Conservation (phyloP, 1,139 yeast genomes). For the Petasospora rhodanensis region DNA sequence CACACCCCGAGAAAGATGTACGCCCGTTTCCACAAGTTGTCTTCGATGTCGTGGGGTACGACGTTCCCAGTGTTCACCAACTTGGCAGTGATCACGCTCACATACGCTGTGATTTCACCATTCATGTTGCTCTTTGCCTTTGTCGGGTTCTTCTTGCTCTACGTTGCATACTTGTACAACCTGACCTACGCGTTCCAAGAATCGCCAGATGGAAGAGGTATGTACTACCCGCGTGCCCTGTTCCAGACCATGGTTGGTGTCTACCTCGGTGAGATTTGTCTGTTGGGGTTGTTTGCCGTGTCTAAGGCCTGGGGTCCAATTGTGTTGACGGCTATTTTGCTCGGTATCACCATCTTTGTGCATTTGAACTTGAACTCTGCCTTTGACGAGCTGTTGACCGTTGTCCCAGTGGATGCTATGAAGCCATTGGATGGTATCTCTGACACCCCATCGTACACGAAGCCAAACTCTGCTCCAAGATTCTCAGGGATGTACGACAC, state of each 20-base stretch:
- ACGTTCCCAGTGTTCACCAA: conserved; percentile 80
- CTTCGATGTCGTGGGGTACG: conserved; percentile 80
- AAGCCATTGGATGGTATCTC: conserved; percentile 57
- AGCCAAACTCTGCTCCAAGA: conserved; percentile 5
- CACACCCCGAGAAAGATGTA: conserved; percentile 84
- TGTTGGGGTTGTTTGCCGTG: conserved; percentile 80
- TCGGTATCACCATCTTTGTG: conserved; percentile 59
- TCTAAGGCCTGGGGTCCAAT: conserved; percentile 96
- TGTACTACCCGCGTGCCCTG: conserved; percentile 81
- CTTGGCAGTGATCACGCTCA: conserved; percentile 72
- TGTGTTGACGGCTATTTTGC: conserved; percentile 62
- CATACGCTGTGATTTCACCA: conserved; percentile 83
- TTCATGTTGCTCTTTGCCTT: conserved; percentile 65
- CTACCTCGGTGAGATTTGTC: conserved; percentile 80
- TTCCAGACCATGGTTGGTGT: conserved; percentile 86
- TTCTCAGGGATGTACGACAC: conserved; percentile 8
- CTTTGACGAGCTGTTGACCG: conserved; percentile 54
- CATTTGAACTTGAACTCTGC: conserved; percentile 61
- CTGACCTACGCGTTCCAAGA: conserved; percentile 66
- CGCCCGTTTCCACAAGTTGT: conserved; percentile 61
- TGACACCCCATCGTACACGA: conserved; percentile 49
- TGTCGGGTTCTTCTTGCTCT: conserved; percentile 64
- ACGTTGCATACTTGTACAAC: conserved; percentile 77
- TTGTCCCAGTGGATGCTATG: conserved; percentile 68
- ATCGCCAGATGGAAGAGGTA: conserved; percentile 73